phyloP scores from a whole-genome alignment of 768 basidiomycete species.

The Pholiota conissans region DNA sequence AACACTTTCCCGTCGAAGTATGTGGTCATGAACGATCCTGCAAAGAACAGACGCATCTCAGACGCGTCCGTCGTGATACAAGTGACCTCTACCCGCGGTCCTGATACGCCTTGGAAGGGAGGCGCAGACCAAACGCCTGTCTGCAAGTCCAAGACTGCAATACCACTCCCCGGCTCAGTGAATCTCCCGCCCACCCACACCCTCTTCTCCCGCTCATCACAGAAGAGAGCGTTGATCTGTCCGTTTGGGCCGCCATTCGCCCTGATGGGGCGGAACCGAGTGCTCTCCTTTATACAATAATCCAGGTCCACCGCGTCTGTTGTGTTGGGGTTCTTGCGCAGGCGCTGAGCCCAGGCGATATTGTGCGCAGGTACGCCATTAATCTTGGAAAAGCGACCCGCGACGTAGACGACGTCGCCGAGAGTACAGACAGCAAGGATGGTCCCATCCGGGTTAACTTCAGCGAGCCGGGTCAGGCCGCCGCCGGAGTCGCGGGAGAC shows the following conservation, averaged over 20 bases:
- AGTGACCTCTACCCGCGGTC: conserved; percentile 63
- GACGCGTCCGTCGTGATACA: conserved; percentile 78
- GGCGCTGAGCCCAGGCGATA: conserved; percentile 66
- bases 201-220: conserved; percentile 63
- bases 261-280: conserved; percentile 58
- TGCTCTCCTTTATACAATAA: conserved; percentile 11
- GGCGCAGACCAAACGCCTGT: conserved; percentile 73
- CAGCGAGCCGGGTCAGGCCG: conserved; percentile 67
- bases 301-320: too few species aligned
- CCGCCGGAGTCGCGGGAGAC: conserved; percentile 67
- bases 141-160: conserved; percentile 71
- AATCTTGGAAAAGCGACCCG: conserved; percentile 80
- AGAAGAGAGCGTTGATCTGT: conserved; percentile 70
- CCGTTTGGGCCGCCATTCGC: conserved; percentile 68
- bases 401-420: conserved; percentile 71
- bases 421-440: conserved; percentile 76
- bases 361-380: conserved; percentile 60
- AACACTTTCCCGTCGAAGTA: conserved; percentile 54
- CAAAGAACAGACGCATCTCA: conserved; percentile 75
- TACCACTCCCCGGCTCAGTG: conserved; percentile 60
- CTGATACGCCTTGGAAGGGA: conserved; percentile 80
- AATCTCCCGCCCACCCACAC: conserved; percentile 83
- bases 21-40: conserved; percentile 82
- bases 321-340: too few species aligned
- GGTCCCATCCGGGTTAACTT: conserved; percentile 77